Conservation (phyloP, 176 grass and related monocot genomes). For the Stipa capillata region DNA sequence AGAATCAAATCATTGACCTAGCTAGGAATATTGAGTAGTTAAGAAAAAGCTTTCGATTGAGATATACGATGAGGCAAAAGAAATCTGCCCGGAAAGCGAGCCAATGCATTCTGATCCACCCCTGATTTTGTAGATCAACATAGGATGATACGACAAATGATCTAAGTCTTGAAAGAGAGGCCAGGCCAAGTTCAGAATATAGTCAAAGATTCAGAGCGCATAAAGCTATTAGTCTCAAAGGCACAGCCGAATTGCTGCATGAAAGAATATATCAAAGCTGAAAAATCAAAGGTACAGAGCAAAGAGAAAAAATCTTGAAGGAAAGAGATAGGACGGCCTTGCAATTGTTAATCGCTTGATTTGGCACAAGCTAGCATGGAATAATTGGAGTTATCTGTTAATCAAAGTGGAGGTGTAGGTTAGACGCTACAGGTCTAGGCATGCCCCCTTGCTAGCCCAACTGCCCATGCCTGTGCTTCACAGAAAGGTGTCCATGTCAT, state of each 20-base stretch:
- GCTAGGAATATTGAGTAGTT: background rate
- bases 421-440: conserved; percentile 35
- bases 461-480: background rate
- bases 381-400: too few relatives aligned
- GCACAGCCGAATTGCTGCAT: conserved; percentile 16
- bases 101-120: conserved; percentile 10
- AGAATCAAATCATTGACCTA: conserved; percentile 8
- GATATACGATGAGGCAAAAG: conserved; percentile 1
- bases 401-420: conserved; percentile 31
- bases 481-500: background rate
- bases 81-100: conserved; percentile 10
- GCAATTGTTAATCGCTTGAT: conserved; percentile 18
- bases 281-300: too few relatives aligned
- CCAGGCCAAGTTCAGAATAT: conserved; percentile 24
- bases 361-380: too few relatives aligned
- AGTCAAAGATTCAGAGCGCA: conserved; percentile 36
- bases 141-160: conserved; percentile 17
- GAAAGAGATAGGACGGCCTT: conserved; percentile 24
- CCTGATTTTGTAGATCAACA: conserved; percentile 1
- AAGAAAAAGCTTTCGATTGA: background rate
- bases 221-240: conserved; percentile 11
- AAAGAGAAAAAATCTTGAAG: too few relatives aligned
- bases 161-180: conserved; percentile 36
- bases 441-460: conserved; percentile 13
- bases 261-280: conserved; percentile 8